Base-by-base conservation (phyloP, 768 basidiomycete genomes). In the Butyriboletus loyo region DNA sequence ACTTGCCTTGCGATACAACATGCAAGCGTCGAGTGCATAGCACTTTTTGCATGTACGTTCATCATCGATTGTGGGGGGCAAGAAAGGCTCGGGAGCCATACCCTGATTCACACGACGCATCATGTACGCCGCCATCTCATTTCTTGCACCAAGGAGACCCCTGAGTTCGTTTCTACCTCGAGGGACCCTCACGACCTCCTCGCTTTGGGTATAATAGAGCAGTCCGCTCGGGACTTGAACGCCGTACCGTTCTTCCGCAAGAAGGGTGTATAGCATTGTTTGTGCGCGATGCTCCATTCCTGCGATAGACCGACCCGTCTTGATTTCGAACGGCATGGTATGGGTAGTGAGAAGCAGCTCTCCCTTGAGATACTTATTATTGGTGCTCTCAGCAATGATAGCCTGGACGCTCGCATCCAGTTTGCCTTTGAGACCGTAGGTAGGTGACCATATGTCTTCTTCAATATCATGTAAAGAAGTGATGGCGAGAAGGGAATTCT, bases 401-500 rank as follows among this genome's bases (percentile, higher is more conserved):
- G 83, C 82, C 55, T 89, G 77, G 2, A 98, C 83, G 2, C 88
- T 92, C 2, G 89, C 96, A 60, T 99, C 97, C 21, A 98, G 74
- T 71, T 98, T 98, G 22, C 97, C 97, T 67, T 95, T 96, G 32
- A 99, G 75, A 1, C 97, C 97, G 61, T 91, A 96, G 2, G 83
- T 87, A 0, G 97, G 96, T 1, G 92, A 95, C 89, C 92, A 97
- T 57, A 99, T 96, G 58, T 98, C 94, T 66, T 99, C 97, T 73
- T 99, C 97, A 37, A 96, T 79, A 52, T 93, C 94, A 55, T 92
- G 80, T 5, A 97, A 70, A 27, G 85, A 75, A 6, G 81, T 74
- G 43, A 99, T 84, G 0, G 91, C 88, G 0, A 97, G 76, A 10
- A 80, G 72, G 2, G 85, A 79, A 1, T 72, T 70, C 24, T 77